phyloP scores from a whole-genome alignment of 345 rosid genomes.

The Salix koriyanagi region DNA sequence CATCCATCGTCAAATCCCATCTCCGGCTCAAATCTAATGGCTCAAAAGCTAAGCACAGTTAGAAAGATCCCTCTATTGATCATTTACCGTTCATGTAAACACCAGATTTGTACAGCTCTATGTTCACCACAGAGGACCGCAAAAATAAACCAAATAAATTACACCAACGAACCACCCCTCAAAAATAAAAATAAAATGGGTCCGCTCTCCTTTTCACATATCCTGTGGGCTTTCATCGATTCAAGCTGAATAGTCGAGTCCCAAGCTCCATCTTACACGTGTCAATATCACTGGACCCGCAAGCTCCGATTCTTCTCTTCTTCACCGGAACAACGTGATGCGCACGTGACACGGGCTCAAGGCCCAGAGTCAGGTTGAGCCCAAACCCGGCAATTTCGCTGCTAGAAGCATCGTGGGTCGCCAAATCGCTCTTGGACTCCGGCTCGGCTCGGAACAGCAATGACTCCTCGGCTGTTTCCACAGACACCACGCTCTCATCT shows the following conservation, averaged over 20 bases:
- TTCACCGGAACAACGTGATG: constrained; percentile 65
- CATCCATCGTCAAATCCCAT: too few relatives aligned
- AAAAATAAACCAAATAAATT: not conserved
- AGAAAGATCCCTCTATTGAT: not conserved
- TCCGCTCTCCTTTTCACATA: not conserved
- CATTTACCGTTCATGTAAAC: constrained; percentile 10
- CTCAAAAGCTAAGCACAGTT: not conserved
- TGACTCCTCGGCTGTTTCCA: constrained; percentile 47
- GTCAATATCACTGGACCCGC: constrained; percentile 30
- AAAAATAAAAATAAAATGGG: not conserved
- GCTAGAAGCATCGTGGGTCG: not conserved
- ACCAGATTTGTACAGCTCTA: constrained; percentile 22
- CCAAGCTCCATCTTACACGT: constrained; percentile 62
- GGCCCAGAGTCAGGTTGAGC: constrained; percentile 64
- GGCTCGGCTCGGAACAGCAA: constrained; percentile 29
- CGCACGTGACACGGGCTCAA: constrained; percentile 48
- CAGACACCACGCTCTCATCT: constrained; percentile 61
- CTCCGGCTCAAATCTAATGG: not conserved
- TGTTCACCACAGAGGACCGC: constrained; percentile 12
- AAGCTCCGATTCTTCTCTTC: constrained; percentile 49
- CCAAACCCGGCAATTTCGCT: constrained; percentile 22
- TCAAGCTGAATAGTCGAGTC: constrained; percentile 34
- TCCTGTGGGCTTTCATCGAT: not conserved
- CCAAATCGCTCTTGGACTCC: constrained; percentile 16
- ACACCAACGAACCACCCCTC: not conserved